Evolutionary conservation across 2,329 filamentous ascomycete genomes (phyloP).

Genomic region (Lojkania enalia): DNA sequence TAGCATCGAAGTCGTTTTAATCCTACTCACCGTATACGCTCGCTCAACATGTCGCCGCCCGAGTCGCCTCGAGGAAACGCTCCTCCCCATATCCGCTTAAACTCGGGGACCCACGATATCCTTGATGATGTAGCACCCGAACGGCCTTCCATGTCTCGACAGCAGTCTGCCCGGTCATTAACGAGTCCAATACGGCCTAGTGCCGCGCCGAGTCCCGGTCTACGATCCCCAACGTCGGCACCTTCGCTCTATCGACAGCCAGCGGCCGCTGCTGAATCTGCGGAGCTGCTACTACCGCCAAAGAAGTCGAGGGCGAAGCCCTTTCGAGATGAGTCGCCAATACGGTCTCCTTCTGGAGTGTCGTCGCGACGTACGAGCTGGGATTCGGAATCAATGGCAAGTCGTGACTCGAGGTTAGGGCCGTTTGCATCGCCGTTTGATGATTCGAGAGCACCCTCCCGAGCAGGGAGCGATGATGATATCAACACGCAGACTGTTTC

Average conservation of each 20-base stretch:
- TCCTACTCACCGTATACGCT: constrained; percentile 35
- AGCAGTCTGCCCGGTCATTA: constrained; percentile 50
- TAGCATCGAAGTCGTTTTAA: constrained; percentile 21
- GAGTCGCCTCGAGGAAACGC: constrained; percentile 36
- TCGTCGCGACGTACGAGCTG: constrained; percentile 68
- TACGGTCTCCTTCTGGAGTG: constrained; percentile 56
- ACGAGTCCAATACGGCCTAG: constrained; percentile 45
- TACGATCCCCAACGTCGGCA: constrained; percentile 26
- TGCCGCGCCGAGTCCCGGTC: constrained; percentile 34
- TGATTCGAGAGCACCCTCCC: constrained; percentile 62
- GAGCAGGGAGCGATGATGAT: constrained; percentile 66
- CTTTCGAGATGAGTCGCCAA: constrained; percentile 56
- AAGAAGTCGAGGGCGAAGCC: constrained; percentile 53
- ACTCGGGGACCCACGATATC: constrained; percentile 61
- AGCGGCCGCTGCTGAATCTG: constrained; percentile 46
- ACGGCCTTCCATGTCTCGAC: constrained; percentile 45
- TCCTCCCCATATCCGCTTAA: constrained; percentile 65
- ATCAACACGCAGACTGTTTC: constrained; percentile 73
- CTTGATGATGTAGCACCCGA: constrained; percentile 43
- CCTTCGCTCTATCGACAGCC: constrained; percentile 40
- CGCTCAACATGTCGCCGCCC: constrained; percentile 32
- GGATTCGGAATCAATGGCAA: constrained; percentile 61
- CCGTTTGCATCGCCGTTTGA: constrained; percentile 61
- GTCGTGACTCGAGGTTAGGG: constrained; percentile 56
- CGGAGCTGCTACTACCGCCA: constrained; percentile 56